Evolutionary conservation across 768 basidiomycete genomes (phyloP), one percentile per base, ranked within the genome.

Genomic region (Favolaschia claudopus): DNA sequence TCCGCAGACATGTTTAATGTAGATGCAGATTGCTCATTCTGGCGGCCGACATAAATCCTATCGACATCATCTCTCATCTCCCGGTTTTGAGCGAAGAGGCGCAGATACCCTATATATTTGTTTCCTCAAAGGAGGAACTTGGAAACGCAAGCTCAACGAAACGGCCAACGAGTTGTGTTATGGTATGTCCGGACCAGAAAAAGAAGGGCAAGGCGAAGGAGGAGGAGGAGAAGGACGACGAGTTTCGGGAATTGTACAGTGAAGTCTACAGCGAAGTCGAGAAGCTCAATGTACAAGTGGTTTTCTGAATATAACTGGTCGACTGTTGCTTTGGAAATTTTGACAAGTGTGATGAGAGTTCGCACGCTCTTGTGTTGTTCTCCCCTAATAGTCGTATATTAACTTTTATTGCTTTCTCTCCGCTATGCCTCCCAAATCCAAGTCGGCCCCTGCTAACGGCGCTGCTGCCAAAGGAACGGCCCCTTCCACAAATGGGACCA

Each of bases 21-120:
- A 15, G 31, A 25, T 45, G 8, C 65, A 96, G 95, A 20, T 79
- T 99, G 31, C 85, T 99, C 28, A 78, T 99, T 55, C 87, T 99
- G 58, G 97, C 97, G 5, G 95, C 91, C 34, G 96, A 99, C 76
- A 99, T 99, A 73, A 96, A 93, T 60, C 97, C 97, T 12, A 91
- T 99, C 69, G 97, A 99, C 78, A 97, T 99, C 66, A 95, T 99
- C 68, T 96, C 96, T 31, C 97, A 99, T 77, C 82, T 99, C 47
- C 97, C 97, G 6, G 81, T 98, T 10, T 80, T 99, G 70, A 90
- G 93, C 43, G 97, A 99, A 79, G 97, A 99, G 73, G 91, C 94
- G 10, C 82, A 88, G 33, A 89, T 95, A 72, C 95, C 95, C 1
- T 96, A 95, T 70, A 82, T 95, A 45, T 96, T 94, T 71, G 91